Conservation (phyloP, 2,329 filamentous ascomycete genomes). For the Aureobasidium sp. region DNA sequence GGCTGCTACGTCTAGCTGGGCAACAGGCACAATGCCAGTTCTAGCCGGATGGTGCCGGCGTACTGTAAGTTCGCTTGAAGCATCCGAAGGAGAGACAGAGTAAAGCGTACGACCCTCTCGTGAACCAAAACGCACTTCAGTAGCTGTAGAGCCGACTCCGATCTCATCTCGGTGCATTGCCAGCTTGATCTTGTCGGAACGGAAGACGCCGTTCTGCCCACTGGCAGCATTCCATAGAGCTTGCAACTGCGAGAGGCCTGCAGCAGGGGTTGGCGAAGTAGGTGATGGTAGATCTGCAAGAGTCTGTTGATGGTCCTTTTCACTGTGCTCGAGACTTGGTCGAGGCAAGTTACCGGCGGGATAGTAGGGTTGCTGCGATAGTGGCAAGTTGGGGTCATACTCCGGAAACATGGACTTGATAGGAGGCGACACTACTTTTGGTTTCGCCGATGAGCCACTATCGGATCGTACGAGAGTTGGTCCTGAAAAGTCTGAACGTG, state of each 20-base stretch:
- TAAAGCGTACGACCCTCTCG: constrained; percentile 16
- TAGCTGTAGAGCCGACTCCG: not conserved
- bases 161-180: constrained; percentile 15
- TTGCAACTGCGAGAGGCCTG: constrained; percentile 23
- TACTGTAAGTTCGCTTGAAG: constrained; percentile 15
- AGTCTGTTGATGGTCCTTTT: not conserved
- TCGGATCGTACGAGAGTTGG: constrained; percentile 21
- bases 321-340: not conserved
- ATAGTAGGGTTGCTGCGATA: constrained; percentile 75
- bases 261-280: not conserved
- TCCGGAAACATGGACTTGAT: constrained; percentile 80
- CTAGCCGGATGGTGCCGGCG: constrained; percentile 23
- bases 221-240: constrained; percentile 23
- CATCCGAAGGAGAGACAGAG: constrained; percentile 10
- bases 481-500: constrained; percentile 14
- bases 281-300: not conserved
- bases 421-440: constrained; percentile 38
- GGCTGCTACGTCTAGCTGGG: constrained; percentile 16
- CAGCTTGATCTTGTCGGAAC: constrained; percentile 14
- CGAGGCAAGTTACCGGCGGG: constrained; percentile 41
- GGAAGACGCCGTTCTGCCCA: not conserved
- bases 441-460: constrained; percentile 14
- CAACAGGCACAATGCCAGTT: constrained; percentile 21
- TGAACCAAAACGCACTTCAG: constrained; percentile 14
- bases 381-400: constrained; percentile 73